Percentiles rank a stretch among this genome's conserved stretches.
Evolutionary conservation across 1,139 yeast species (phyloP).

Genomic region (Trichomonascaceae sp.): DNA sequence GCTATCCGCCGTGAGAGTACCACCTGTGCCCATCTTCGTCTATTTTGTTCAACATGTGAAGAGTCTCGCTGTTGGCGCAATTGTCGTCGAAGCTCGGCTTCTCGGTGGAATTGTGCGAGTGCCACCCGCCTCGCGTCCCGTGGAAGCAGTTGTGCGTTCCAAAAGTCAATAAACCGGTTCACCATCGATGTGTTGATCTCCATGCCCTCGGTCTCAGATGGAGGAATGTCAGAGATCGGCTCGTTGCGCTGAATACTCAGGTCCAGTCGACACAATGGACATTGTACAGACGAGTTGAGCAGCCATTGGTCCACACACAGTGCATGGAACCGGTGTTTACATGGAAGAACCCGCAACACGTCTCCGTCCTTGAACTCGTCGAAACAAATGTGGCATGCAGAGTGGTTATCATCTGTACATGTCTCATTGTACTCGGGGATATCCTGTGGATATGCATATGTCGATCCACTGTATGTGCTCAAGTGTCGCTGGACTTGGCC

Average conservation of each 20-base stretch:
- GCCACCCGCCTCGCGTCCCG: conserved; percentile 22
- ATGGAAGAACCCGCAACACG: conserved; percentile 54
- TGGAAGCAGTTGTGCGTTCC: conserved; percentile 26
- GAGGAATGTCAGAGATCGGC: conserved; percentile 16
- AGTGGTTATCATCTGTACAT: conserved; percentile 37
- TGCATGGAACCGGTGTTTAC: conserved; percentile 75
- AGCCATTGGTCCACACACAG: conserved; percentile 79
- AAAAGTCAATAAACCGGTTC: conserved; percentile 22
- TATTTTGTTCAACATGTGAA: conserved; percentile 11
- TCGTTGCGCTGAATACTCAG: conserved; percentile 16
- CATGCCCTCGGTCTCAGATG: conserved; percentile 6
- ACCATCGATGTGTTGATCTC: conserved; percentile 16
- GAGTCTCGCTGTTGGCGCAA: conserved; percentile 9
- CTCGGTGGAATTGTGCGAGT: conserved; percentile 20
- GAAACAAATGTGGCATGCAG: conserved; percentile 68
- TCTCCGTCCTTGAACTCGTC: conserved; percentile 42
- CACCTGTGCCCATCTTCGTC: conserved; percentile 15
- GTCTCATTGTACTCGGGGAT: neutral
- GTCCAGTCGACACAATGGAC: conserved; percentile 75
- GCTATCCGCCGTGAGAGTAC: conserved; percentile 15
- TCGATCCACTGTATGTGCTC: neutral
- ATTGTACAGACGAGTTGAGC: conserved; percentile 57
- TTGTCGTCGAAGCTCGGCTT: conserved; percentile 20
- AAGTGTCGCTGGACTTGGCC: too few relatives aligned
- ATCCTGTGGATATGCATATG: conserved; percentile 1